A percentile compares a stretch with the other conserved stretches of the same genome.
Evolutionary conservation across 2,329 filamentous ascomycete genomes (phyloP).

Genomic region (Curvularia sp.): DNA sequence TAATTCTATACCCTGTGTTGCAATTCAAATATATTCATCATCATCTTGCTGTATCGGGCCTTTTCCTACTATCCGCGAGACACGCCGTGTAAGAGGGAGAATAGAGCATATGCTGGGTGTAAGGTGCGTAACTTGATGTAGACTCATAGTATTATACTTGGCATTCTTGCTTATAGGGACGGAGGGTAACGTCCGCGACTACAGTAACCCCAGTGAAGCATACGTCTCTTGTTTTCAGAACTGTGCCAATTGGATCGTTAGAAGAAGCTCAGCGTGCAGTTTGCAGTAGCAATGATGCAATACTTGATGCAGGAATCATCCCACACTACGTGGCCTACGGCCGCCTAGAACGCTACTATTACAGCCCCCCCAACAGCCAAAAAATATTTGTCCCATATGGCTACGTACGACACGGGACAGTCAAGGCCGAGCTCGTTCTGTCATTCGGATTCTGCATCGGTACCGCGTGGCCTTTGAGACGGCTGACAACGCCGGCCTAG

Average conservation of each 20-base stretch:
- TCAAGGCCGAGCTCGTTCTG: conserved; percentile 28
- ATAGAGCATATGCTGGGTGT: conserved; percentile 2
- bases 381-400: conserved; percentile 6
- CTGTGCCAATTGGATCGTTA: neutral
- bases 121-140: neutral
- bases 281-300: neutral
- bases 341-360: conserved; percentile 11
- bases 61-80: neutral
- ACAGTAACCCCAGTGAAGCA: neutral
- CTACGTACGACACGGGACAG: conserved; percentile 32
- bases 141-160: neutral
- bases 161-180: neutral
- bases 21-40: neutral
- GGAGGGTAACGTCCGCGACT: conserved; percentile 2
- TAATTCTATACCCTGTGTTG: conserved; percentile 22
- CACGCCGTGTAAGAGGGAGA: neutral
- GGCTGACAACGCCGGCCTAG: conserved; percentile 23
- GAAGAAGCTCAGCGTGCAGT: neutral
- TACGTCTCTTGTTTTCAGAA: neutral
- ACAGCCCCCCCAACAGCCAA: conserved; percentile 8
- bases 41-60: neutral
- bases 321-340: conserved; percentile 11
- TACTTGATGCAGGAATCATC: conserved; percentile 7
- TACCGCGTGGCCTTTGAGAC: conserved; percentile 20
- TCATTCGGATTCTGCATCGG: conserved; percentile 21